phyloP scores from a whole-genome alignment of 306 rosid genomes.

The Lathyrus sativus region DNA sequence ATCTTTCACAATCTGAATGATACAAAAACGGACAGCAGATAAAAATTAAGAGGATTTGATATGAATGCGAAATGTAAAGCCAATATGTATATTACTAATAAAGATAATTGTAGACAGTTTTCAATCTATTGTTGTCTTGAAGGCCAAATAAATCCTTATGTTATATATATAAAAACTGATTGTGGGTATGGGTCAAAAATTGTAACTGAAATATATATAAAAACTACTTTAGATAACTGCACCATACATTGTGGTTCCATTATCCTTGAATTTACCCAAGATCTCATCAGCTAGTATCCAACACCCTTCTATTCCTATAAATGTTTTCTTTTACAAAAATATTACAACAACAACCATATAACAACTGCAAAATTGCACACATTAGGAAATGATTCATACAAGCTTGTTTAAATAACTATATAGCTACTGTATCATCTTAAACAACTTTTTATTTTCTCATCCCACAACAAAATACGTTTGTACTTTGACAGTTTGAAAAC shows the following conservation, averaged over 20 bases:
- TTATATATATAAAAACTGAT: constrained; percentile 20
- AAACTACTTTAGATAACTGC: constrained; percentile 1
- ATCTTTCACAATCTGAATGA: constrained; percentile 80
- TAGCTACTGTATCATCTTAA: constrained; percentile 17
- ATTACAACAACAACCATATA: constrained; percentile 4
- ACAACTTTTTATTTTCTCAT: background rate
- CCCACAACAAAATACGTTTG: constrained; percentile 1
- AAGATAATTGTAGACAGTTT: constrained; percentile 17
- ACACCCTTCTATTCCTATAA: background rate
- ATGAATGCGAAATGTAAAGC: constrained; percentile 31
- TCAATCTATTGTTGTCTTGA: constrained; percentile 11
- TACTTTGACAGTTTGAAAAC: background rate
- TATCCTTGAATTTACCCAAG: background rate
- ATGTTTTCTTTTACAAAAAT: constrained; percentile 7
- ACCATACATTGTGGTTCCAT: background rate
- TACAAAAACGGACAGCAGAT: constrained; percentile 26
- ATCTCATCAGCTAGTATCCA: constrained; percentile 6
- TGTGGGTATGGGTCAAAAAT: background rate
- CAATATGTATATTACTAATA: constrained; percentile 25
- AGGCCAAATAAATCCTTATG: constrained; percentile 25
- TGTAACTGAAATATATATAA: background rate
- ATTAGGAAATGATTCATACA: constrained; percentile 20
- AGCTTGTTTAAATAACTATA: constrained; percentile 24
- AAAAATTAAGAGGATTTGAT: constrained; percentile 7
- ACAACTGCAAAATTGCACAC: constrained; percentile 24